A percentile compares a stretch with the other conserved stretches of the same genome.
Conservation (phyloP, 2,329 filamentous ascomycete genomes). For the Penicillium sp. region DNA sequence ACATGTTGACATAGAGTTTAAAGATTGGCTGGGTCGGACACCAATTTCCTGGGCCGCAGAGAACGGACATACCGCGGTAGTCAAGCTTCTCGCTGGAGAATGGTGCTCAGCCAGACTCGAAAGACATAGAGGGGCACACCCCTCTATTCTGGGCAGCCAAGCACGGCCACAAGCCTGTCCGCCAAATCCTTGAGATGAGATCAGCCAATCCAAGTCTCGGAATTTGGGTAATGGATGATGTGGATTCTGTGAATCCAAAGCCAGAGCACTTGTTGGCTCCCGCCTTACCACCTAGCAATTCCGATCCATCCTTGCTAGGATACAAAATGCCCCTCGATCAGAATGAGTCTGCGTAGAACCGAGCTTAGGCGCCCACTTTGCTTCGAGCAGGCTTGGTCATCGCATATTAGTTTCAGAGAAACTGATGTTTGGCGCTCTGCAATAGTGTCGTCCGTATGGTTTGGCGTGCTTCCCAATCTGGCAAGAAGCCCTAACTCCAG, state of each 20-base stretch:
- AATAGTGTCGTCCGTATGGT: too few species aligned
- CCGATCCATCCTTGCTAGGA: too few species aligned
- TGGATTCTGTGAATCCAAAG: background rate
- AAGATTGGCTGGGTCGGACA: slow-evolving; percentile 7
- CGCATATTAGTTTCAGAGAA: too few species aligned
- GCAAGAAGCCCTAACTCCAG: too few species aligned
- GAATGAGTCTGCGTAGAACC: background rate
- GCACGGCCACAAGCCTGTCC: background rate
- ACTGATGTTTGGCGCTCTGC: too few species aligned
- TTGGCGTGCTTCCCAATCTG: too few species aligned
- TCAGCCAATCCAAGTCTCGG: background rate
- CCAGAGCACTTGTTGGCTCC: background rate
- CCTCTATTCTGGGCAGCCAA: slow-evolving; percentile 4
- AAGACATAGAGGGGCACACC: slow-evolving; percentile 5
- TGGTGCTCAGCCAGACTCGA: background rate
- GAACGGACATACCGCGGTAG: background rate
- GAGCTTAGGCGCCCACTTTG: background rate
- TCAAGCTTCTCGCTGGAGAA: background rate
- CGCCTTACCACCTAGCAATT: background rate
- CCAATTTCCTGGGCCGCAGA: slow-evolving; percentile 3
- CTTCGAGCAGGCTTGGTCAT: too few species aligned
- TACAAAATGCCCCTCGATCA: background rate
- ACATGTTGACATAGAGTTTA: background rate
- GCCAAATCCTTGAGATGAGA: background rate
- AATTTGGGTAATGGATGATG: background rate